Conservation (phyloP, 495 filamentous ascomycete genomes). For the Neurospora sp. region DNA sequence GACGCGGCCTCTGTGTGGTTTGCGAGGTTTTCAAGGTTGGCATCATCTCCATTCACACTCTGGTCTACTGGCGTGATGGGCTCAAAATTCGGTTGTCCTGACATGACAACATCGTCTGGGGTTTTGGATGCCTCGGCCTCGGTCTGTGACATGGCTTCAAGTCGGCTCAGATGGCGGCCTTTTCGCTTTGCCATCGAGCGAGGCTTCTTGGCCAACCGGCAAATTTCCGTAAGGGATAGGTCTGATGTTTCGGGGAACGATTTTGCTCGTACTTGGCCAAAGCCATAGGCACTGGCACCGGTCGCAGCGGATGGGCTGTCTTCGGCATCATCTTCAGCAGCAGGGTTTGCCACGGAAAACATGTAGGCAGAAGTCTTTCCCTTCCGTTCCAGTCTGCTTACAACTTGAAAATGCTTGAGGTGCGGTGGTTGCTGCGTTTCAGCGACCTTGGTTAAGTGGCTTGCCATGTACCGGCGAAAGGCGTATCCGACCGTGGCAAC, state of each 20-base stretch:
- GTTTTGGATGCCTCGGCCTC: neutral
- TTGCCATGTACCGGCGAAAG: constrained; percentile 35
- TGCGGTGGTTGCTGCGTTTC: constrained; percentile 34
- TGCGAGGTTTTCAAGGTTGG: neutral
- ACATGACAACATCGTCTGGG: neutral
- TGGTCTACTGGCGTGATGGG: neutral
- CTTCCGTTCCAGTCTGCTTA: constrained; percentile 28
- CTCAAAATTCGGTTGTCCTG: neutral
- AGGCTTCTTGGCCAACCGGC: constrained; percentile 9
- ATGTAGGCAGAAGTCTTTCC: constrained; percentile 38
- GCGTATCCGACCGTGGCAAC: constrained; percentile 30
- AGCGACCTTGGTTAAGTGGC: constrained; percentile 29
- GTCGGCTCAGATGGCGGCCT: constrained; percentile 8
- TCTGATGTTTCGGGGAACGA: constrained; percentile 6
- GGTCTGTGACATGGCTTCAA: neutral
- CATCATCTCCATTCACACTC: neutral
- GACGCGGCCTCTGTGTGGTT: neutral
- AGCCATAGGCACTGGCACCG: constrained; percentile 12
- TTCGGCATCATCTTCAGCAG: neutral
- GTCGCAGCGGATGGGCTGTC: neutral
- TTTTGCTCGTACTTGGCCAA: constrained; percentile 15
- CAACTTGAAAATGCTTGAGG: constrained; percentile 32
- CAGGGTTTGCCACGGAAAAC: constrained; percentile 20
- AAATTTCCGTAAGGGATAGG: constrained; percentile 15
- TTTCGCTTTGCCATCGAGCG: constrained; percentile 15